Evolutionary conservation across 306 rosid species (phyloP), one percentile per base, ranked within the genome.

Genomic region (Glycyrrhiza uralensis): DNA sequence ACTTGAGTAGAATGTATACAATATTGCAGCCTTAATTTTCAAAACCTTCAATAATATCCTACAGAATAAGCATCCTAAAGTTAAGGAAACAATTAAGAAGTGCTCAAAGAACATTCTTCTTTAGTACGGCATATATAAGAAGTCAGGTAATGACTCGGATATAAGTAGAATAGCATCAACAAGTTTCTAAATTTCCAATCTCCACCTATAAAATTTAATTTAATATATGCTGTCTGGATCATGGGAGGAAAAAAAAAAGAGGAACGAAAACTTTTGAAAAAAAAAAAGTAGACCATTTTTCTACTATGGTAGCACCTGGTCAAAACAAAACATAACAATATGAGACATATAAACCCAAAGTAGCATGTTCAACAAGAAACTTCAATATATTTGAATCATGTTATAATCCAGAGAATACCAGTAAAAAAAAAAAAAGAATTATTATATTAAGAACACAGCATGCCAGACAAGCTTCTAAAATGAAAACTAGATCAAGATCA

Each of bases 11-110:
- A 44, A 66, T n/a, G 51, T 22, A 30, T 2, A 47, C 5, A 65
- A 15, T 72, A 32, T 26, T 24, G 67, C 63, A 64, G 32, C 64
- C 23, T 65, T 46, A 56, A 29, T 72, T 46, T 35, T 35, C 24
- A 54, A 79, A 65, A 72, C 50, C 79, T 72, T 58, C 58, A 65
- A 57, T 65, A 41, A 45, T 29, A 41, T 57, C 77, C 83, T 79
- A 45, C 73, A 78, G 49, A 68, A 69, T 18, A 44, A 57, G 28
- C 51, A 58, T 7, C 19, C 19, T 12, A 73, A 75, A 65, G 22
- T 30, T 54, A 62, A 49, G 74, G 46, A 52, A 42, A 44, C 51
- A 52, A 4, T 12, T 66, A 7, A 54, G 29, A 28, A 30, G 6
- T 8, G 13, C 56, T 24, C 33, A 38, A 50, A 26, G 10, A 12